Percentiles rank a stretch among this genome's conserved stretches.
These are phyloP conservation scores for Voacanga thouarsii DNA, from an alignment of 257 asterid genomes.

Conservation along the genomic window DNA sequence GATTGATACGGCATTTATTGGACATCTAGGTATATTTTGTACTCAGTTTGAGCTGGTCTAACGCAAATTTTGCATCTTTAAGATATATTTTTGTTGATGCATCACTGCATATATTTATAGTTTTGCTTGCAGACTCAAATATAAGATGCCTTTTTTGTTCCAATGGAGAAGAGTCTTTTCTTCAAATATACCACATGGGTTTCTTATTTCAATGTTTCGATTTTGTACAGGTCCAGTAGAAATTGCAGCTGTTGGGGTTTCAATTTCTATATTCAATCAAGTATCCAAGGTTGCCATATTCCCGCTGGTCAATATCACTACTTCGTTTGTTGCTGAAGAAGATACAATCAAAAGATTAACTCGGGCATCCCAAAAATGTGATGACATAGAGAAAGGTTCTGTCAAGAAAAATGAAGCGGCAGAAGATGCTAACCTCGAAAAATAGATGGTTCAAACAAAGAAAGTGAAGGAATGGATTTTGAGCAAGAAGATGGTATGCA, in stretches of 20 bases:
- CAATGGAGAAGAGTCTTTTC: too few species aligned
- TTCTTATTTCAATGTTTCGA: neutral
- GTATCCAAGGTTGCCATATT: conserved; percentile 82
- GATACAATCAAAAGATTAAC: conserved; percentile 51
- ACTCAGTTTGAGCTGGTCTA: too few species aligned
- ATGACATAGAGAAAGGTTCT: conserved; percentile 28
- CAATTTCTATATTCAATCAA: conserved; percentile 85
- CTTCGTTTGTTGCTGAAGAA: conserved; percentile 95
- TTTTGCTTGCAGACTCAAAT: too few species aligned
- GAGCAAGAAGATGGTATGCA: conserved; percentile 29
- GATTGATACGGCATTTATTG: conserved; percentile 81
- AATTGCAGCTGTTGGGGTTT: conserved; percentile 86
- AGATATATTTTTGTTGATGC: neutral
- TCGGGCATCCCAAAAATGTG: conserved; percentile 16
- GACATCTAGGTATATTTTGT: conserved; percentile 59
- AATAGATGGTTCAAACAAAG: conserved; percentile 14
- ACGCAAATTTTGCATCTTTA: neutral
- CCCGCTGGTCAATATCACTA: conserved; percentile 89
- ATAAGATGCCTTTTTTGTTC: too few species aligned
- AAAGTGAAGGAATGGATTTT: conserved; percentile 21
- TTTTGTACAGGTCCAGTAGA: conserved; percentile 62
- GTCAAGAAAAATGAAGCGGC: conserved; percentile 15
- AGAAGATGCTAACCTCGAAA: conserved; percentile 14
- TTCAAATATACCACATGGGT: too few species aligned
- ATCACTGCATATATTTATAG: too few species aligned